Base-by-base conservation (phyloP, 805 yeast species). In the Kuraishia hungarica region DNA sequence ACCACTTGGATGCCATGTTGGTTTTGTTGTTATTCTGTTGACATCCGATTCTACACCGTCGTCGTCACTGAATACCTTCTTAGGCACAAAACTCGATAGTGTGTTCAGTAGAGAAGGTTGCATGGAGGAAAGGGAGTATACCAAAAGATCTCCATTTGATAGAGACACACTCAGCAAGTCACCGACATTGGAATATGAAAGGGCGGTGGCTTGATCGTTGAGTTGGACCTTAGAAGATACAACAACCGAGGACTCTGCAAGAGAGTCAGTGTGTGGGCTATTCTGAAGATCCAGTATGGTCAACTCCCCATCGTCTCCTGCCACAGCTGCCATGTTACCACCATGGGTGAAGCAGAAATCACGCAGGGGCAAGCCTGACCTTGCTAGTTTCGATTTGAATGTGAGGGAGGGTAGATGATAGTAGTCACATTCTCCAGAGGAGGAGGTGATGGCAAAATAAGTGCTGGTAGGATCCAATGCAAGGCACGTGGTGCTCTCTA, bases 1-100 rank as follows among this genome's bases (percentile, higher is more conserved):
- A 19, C 96, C 96, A 54, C 78, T 74, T 1, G 86, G 80, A 55
- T 83, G 80, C 96, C 96, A 90, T 43, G 78, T 80, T 1, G 83
- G 76, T 48, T 77, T 78, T 0, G 88, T 76, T 24, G 84, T 70
- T 1, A 79, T 64, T 49, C 79, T 68, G 35, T 64, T 59, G 46
- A 62, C 64, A 51, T 67, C 69, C 10, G 67, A 61, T 58, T 70
- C 75, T 1, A 58, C 62, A 17, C 69, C 64, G 11, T 62, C 64
- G 17, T 67, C 71, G n/a, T 66, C 69, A 24, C 68, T 51, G 22
- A 57, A 43, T 53, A 61, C 66, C 62, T 73, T 76, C 48, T 67
- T 62, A 0, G 74, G 72, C 1, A 83, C 64, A 28, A 73, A 68
- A 43, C 69, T 69, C 1, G 67, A 53, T 28, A 85, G 67, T 2